Evolutionary conservation across 116 monocot species (phyloP), one percentile per base, ranked within the genome.

Genomic region (Dioscorea cayenensis): DNA sequence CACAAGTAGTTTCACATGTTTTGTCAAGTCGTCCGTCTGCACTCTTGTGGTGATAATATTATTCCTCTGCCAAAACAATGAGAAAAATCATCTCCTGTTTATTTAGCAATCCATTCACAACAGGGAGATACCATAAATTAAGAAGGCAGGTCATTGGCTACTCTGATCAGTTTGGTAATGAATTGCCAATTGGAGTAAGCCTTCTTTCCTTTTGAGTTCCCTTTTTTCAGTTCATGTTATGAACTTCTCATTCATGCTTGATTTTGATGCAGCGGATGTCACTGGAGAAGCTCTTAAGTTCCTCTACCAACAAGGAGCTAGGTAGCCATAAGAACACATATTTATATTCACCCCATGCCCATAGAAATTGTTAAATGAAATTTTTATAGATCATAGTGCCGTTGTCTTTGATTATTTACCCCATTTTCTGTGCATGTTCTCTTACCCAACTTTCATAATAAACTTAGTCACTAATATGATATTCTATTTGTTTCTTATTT

Each of bases 71-170:
- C 7, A 38, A 38, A 38, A 38, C 38, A 38, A 38, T 38, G 7
- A 38, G 5, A 38, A 38, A 38, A 1, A 4, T 25, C 22, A 25
- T 16, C 13, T 18, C 18, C 18, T 16, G 12, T 0, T 1, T 7
- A 3, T 52, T 52, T 23, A 23, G 17, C 38, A 14, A 58, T 84
- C 65, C 68, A 60, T 5, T 60, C 1, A 29, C 27, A 81, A 68
- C 76, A 91, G 91, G 95, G 95, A 65, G 86, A 81, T 65, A 36
- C 84, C 49, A 83, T 91, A 71, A 86, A n/a, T n/a, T n/a, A 86
- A 60, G 89, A 91, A 85, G 95, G 18, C 91, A 89, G 63, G 61
- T 65, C 28, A 91, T 95, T 81, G 91, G 95, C 19, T 95, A 79
- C 73, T 70, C 91, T 71, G 89, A 88, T 76, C 89, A 95, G 76